phyloP scores from a whole-genome alignment of 768 basidiomycete genomes.

The Suillus lakei region DNA sequence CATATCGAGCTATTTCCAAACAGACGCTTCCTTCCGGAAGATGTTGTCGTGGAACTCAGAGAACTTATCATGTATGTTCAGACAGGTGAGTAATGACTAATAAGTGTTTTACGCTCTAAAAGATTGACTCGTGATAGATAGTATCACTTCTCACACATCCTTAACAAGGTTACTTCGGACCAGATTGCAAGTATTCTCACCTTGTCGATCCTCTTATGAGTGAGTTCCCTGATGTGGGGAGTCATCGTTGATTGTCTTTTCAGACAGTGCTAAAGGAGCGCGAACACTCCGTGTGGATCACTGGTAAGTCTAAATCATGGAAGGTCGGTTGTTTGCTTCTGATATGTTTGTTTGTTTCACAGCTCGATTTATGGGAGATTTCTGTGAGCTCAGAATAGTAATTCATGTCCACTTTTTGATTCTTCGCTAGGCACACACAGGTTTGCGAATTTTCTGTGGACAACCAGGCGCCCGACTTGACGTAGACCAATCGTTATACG shows the following conservation, averaged over 20 bases:
- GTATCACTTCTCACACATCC: slow-evolving; percentile 41
- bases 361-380: slow-evolving; percentile 49
- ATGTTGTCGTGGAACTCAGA: slow-evolving; percentile 6
- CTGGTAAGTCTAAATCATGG: neutral
- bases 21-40: slow-evolving; percentile 23
- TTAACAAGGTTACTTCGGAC: slow-evolving; percentile 43
- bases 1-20: slow-evolving; percentile 14
- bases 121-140: slow-evolving; percentile 31
- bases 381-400: slow-evolving; percentile 32
- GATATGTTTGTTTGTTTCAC: neutral
- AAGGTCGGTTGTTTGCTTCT: neutral
- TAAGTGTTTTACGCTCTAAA: neutral
- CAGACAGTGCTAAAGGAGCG: neutral
- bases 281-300: slow-evolving; percentile 9
- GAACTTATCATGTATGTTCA: slow-evolving; percentile 7
- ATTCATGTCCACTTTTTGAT: neutral
- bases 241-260: neutral
- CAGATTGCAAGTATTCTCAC: slow-evolving; percentile 40
- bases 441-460: slow-evolving; percentile 43
- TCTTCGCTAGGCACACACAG: slow-evolving; percentile 28
- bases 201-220: slow-evolving; percentile 38
- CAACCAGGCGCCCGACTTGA: slow-evolving; percentile 41
- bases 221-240: slow-evolving; percentile 18
- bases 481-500: slow-evolving; percentile 28
- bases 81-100: slow-evolving; percentile 2